Conservation (phyloP, 108 stramenopile genomes). For the Halocafeteria seosinensis region DNA sequence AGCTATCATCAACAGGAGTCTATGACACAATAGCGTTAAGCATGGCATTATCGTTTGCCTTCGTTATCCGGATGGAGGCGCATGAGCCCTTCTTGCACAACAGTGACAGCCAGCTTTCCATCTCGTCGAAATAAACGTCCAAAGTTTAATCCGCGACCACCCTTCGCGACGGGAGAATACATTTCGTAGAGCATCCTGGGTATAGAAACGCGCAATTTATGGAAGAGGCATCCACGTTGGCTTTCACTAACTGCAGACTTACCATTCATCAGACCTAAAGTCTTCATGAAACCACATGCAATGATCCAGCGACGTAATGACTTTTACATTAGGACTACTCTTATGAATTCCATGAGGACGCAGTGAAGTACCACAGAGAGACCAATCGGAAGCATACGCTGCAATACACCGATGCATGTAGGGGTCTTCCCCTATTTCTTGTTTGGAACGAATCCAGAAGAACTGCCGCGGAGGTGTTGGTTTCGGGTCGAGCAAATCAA, state of each 20-base stretch:
- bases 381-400: constrained; percentile 6
- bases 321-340: neutral
- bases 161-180: constrained; percentile 1
- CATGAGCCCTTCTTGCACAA: constrained; percentile 12
- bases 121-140: constrained; percentile 6
- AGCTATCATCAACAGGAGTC: too few species aligned
- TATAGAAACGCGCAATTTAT: too few species aligned
- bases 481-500: neutral
- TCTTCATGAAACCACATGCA: constrained; percentile 15
- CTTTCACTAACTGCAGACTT: too few species aligned
- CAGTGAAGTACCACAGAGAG: neutral
- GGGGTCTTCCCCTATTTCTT: neutral
- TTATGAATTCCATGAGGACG: neutral
- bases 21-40: too few species aligned
- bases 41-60: too few species aligned
- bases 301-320: constrained; percentile 17
- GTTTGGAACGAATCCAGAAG: constrained; percentile 10
- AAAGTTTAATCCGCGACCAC: constrained; percentile 1
- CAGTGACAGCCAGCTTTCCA: constrained; percentile 8
- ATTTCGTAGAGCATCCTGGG: constrained; percentile 24
- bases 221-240: too few species aligned
- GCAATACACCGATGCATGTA: constrained; percentile 14
- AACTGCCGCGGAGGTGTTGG: neutral
- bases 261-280: constrained; percentile 19
- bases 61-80: too few species aligned